Evolutionary conservation across 306 rosid species (phyloP).

Genomic region (Fragaria ananassa): DNA sequence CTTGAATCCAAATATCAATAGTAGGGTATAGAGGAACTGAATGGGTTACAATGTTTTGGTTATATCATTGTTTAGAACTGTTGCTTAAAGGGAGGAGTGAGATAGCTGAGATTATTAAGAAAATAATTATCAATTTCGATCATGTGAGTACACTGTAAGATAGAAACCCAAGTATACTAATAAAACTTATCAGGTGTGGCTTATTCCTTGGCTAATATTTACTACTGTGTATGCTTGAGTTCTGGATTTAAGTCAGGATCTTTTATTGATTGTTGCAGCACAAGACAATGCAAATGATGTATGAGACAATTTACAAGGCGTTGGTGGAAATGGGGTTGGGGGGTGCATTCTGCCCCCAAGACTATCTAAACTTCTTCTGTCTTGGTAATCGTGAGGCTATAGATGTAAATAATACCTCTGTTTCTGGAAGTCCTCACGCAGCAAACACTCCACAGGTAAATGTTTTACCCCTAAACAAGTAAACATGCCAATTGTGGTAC

Average conservation of each 20-base stretch:
- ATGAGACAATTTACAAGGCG: conserved; percentile 81
- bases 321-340: conserved; percentile 87
- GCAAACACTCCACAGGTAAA: conserved; percentile 79
- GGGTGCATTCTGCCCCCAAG: conserved; percentile 72
- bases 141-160: not conserved
- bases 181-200: not conserved
- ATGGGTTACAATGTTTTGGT: not conserved
- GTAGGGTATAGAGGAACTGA: not conserved
- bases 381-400: conserved; percentile 86
- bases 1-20: not conserved
- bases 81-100: not conserved
- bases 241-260: conserved; percentile 9
- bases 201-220: not conserved
- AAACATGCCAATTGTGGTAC: conserved; percentile 10
- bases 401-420: conserved; percentile 36
- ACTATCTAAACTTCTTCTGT: conserved; percentile 92
- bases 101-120: not conserved
- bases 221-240: conserved; percentile 6
- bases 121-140: not conserved
- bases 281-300: conserved; percentile 99
- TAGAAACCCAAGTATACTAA: not conserved
- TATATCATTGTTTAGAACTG: not conserved
- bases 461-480: conserved; percentile 6
- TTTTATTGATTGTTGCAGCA: conserved; percentile 47
- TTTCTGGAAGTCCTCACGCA: conserved; percentile 53